Conservation (phyloP, 441 rosid species). For the Manihot esculenta region DNA sequence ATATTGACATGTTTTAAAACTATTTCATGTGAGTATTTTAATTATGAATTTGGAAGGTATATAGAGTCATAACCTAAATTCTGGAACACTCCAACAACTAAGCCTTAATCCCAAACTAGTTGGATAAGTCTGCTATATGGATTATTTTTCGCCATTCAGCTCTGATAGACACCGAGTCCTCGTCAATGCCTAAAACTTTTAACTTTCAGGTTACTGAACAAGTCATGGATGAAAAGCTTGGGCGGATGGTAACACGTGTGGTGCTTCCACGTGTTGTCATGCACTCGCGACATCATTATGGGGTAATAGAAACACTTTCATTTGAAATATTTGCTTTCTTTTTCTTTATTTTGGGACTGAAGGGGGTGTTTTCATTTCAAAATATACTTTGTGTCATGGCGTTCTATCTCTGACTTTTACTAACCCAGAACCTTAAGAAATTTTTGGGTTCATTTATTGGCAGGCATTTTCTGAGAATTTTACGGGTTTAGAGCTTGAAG, state of each 20-base stretch:
- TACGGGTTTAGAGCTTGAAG: slow-evolving; percentile 97
- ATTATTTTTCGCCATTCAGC: no score
- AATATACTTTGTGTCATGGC: slow-evolving; percentile 9
- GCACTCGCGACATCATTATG: slow-evolving; percentile 95
- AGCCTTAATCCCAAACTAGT: no score
- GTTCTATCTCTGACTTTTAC: slow-evolving; percentile 17
- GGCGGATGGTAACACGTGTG: slow-evolving; percentile 87
- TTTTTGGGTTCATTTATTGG: slow-evolving; percentile 22
- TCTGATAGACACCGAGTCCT: no score
- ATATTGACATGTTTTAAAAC: neutral
- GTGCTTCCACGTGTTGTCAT: slow-evolving; percentile 97
- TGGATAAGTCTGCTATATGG: no score
- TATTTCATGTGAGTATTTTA: neutral
- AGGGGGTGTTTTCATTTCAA: neutral
- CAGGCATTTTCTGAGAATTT: slow-evolving; percentile 97
- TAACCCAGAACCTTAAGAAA: slow-evolving; percentile 13
- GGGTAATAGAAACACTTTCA: slow-evolving; percentile 48
- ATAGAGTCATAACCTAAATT: no score
- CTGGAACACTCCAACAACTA: neutral
- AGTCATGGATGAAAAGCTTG: slow-evolving; percentile 89
- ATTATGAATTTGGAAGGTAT: neutral
- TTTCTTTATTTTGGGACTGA: neutral
- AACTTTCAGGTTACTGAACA: slow-evolving; percentile 73
- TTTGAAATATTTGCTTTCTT: no score
- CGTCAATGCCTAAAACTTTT: no score